A percentile compares a stretch with the other conserved stretches of the same genome.
These are phyloP conservation scores for Pulicaria dysenterica DNA, from an alignment of 129 eudicot species.

Conservation along the genomic window DNA sequence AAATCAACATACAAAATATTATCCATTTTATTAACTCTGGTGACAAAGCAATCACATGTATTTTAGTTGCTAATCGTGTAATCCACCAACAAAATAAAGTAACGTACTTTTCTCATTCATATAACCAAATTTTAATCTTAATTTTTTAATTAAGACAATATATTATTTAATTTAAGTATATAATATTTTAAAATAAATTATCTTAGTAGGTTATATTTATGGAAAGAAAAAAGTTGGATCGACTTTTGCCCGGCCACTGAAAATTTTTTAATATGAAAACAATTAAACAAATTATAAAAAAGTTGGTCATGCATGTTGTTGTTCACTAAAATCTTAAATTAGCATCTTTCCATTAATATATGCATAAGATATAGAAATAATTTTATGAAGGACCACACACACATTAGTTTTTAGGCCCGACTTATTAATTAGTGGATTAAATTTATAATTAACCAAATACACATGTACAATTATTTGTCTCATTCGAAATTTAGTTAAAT, in stretches of 20 bases:
- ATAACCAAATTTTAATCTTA: background rate
- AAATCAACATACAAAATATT: background rate
- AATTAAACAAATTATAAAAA: background rate
- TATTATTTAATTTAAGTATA: background rate
- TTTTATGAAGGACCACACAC: too few species aligned
- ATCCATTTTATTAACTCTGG: background rate
- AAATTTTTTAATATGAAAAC: background rate
- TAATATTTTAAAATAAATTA: slow-evolving; percentile 10
- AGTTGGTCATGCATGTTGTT: slow-evolving; percentile 8
- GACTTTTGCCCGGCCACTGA: slow-evolving; percentile 9
- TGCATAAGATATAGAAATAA: too few species aligned
- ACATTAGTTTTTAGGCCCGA: too few species aligned
- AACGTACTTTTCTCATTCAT: background rate
- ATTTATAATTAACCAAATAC: background rate
- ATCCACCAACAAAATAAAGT: slow-evolving; percentile 10
- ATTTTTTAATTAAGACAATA: background rate
- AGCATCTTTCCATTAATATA: background rate
- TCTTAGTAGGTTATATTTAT: background rate
- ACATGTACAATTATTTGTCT: background rate
- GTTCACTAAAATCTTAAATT: background rate
- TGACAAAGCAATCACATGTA: slow-evolving; percentile 6
- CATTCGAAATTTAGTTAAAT: too few species aligned
- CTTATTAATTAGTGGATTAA: background rate
- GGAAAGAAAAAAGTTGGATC: slow-evolving; percentile 8
- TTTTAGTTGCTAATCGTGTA: background rate